These are phyloP conservation scores for Alternaria sp. DNA, from an alignment of 2,329 filamentous ascomycete genomes.

Conservation along the genomic window DNA sequence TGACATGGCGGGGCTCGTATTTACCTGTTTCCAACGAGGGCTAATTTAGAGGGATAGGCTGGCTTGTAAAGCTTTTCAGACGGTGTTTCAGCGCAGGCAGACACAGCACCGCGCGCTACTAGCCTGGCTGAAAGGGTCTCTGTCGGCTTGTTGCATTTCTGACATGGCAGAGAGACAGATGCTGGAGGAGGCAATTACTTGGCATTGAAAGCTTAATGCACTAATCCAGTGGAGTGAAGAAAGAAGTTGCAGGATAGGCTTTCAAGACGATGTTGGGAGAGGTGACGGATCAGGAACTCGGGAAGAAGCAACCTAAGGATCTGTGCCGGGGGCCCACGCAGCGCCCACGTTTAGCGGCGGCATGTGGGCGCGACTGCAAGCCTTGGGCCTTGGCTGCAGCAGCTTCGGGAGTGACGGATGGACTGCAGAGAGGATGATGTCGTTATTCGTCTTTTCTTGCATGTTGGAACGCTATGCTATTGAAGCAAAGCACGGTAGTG, in stretches of 20 bases:
- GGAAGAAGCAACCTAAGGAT: slow-evolving; percentile 19
- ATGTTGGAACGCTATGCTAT: not conserved
- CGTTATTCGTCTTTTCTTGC: slow-evolving; percentile 4
- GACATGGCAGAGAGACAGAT: slow-evolving; percentile 39
- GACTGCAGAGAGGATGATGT: slow-evolving; percentile 17
- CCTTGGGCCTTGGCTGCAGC: slow-evolving; percentile 21
- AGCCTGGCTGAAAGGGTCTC: slow-evolving; percentile 66
- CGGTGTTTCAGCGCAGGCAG: slow-evolving; percentile 75
- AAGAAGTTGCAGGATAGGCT: not conserved
- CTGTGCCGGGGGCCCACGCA: slow-evolving; percentile 13
- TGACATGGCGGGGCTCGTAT: slow-evolving; percentile 30
- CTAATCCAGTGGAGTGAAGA: not conserved
- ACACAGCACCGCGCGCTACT: slow-evolving; percentile 71
- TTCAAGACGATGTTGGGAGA: slow-evolving; percentile 2
- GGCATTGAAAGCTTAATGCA: slow-evolving; percentile 15
- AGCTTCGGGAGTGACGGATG: slow-evolving; percentile 16
- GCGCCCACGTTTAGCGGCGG: slow-evolving; percentile 22
- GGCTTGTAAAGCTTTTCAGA: slow-evolving; percentile 73
- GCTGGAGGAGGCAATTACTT: slow-evolving; percentile 36
- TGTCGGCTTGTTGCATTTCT: slow-evolving; percentile 39
- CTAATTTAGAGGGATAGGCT: slow-evolving; percentile 60
- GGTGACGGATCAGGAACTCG: slow-evolving; percentile 1
- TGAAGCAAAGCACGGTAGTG: slow-evolving; percentile 5
- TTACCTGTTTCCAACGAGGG: slow-evolving; percentile 14
- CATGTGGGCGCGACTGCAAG: slow-evolving; percentile 21